phyloP scores from a whole-genome alignment of 1,284 basidiomycete genomes.

The Stygiomarasmius scandens region DNA sequence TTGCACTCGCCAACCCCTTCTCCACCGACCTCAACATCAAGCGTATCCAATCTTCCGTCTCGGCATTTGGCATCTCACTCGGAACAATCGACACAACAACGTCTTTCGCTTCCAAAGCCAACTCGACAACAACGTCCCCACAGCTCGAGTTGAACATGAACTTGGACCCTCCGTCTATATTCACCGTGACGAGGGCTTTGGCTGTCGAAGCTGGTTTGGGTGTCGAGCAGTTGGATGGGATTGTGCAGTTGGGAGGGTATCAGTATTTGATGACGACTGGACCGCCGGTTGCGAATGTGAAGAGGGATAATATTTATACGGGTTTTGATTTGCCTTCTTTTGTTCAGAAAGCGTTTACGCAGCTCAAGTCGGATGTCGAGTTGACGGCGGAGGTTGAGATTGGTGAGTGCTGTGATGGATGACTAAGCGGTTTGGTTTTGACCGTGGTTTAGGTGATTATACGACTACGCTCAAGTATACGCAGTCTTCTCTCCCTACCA shows the following conservation, averaged over 20 bases:
- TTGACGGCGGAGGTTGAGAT: slow-evolving; percentile 61
- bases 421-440: neutral
- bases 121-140: slow-evolving; percentile 62
- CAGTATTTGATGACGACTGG: slow-evolving; percentile 54
- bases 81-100: slow-evolving; percentile 65
- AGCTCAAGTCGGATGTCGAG: slow-evolving; percentile 64
- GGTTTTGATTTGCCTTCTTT: slow-evolving; percentile 71
- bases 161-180: slow-evolving; percentile 71
- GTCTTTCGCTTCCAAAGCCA: slow-evolving; percentile 57
- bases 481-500: slow-evolving; percentile 59
- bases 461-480: slow-evolving; percentile 63
- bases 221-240: slow-evolving; percentile 66
- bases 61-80: slow-evolving; percentile 64
- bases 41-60: slow-evolving; percentile 65
- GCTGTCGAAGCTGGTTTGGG: slow-evolving; percentile 67
- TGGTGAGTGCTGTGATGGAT: slow-evolving; percentile 37
- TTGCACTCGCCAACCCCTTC: slow-evolving; percentile 73
- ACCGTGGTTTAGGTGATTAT: slow-evolving; percentile 59
- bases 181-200: slow-evolving; percentile 69
- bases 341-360: slow-evolving; percentile 67
- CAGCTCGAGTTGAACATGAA: slow-evolving; percentile 67
- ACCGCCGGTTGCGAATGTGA: slow-evolving; percentile 34
- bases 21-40: slow-evolving; percentile 63
- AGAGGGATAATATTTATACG: slow-evolving; percentile 57
- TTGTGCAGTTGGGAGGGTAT: slow-evolving; percentile 73